Evolutionary conservation across 495 filamentous ascomycete genomes (phyloP).

Genomic region (Amorphotheca resinae): DNA sequence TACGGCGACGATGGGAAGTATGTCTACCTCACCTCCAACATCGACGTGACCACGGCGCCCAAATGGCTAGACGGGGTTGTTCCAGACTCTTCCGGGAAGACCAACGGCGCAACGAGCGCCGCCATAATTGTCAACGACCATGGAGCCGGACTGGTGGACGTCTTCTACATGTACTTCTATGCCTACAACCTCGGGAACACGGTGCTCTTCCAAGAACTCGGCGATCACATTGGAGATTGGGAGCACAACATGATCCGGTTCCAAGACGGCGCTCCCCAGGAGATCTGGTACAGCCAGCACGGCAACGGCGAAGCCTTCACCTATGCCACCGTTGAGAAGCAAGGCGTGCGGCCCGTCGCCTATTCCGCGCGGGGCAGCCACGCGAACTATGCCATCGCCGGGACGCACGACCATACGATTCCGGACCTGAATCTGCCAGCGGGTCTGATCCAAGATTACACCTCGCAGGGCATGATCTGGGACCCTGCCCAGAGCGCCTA

Average conservation of each 20-base stretch:
- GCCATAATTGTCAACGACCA: conserved; percentile 21
- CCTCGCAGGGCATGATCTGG: conserved; percentile 84
- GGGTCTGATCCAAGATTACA: conserved; percentile 73
- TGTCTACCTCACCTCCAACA: conserved; percentile 22
- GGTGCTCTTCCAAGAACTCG: conserved; percentile 78
- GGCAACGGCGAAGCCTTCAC: conserved; percentile 73
- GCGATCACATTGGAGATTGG: conserved; percentile 97
- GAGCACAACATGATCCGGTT: conserved; percentile 95
- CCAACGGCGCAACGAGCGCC: conserved; percentile 13
- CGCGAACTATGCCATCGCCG: conserved; percentile 85
- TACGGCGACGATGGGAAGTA: conserved; percentile 29
- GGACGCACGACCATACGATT: conserved; percentile 30
- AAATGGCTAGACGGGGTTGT: conserved; percentile 19
- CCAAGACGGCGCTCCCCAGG: conserved; percentile 63
- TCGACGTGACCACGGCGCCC: conserved; percentile 19
- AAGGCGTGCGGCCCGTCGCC: conserved; percentile 50
- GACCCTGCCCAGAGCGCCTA: conserved; percentile 62
- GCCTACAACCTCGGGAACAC: conserved; percentile 91
- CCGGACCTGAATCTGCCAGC: conserved; percentile 84
- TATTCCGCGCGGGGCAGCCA: conserved; percentile 88
- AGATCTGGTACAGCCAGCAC: conserved; percentile 82
- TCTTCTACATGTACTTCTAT: conserved; percentile 99
- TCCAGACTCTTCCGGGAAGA: conserved; percentile 18
- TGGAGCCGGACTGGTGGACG: conserved; percentile 55
- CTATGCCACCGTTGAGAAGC: conserved; percentile 76